Conservation (phyloP, 345 rosid species). For the Eucalyptus leucophloia region DNA sequence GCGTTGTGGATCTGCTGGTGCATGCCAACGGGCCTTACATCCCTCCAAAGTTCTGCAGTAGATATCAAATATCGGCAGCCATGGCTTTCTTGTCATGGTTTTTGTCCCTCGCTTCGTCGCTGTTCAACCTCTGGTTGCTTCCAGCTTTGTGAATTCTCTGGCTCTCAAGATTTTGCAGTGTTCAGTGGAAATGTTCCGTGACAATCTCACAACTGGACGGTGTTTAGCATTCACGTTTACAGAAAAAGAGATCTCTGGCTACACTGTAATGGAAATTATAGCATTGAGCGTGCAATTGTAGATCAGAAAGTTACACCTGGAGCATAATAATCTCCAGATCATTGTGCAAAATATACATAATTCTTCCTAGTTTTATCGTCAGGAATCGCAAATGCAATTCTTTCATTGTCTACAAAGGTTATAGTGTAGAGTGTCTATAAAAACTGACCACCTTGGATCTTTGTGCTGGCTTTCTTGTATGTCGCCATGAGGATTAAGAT, state of each 20-base stretch:
- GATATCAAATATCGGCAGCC: constrained; percentile 73
- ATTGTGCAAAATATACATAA: background rate
- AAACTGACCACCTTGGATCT: background rate
- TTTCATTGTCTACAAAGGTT: background rate
- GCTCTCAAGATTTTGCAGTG: background rate
- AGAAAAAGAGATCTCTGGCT: background rate
- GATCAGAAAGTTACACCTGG: background rate
- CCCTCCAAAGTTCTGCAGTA: constrained; percentile 46
- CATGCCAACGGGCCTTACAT: constrained; percentile 18
- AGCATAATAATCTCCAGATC: background rate
- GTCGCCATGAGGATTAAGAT: background rate
- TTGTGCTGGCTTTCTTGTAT: background rate
- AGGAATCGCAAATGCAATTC: background rate
- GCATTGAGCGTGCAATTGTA: background rate
- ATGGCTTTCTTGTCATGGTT: constrained; percentile 91
- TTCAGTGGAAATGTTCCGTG: background rate
- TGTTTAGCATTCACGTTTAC: background rate
- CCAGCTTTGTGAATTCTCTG: constrained; percentile 38
- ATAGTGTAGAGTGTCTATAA: background rate
- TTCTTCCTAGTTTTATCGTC: background rate
- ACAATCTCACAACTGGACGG: background rate
- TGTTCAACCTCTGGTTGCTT: constrained; percentile 80
- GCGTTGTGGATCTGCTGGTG: constrained; percentile 62
- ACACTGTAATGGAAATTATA: background rate
- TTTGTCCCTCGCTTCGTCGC: constrained; percentile 60